These are phyloP conservation scores for Guadua angustifolia DNA, from an alignment of 176 grass and related monocot genomes.

Conservation along the genomic window DNA sequence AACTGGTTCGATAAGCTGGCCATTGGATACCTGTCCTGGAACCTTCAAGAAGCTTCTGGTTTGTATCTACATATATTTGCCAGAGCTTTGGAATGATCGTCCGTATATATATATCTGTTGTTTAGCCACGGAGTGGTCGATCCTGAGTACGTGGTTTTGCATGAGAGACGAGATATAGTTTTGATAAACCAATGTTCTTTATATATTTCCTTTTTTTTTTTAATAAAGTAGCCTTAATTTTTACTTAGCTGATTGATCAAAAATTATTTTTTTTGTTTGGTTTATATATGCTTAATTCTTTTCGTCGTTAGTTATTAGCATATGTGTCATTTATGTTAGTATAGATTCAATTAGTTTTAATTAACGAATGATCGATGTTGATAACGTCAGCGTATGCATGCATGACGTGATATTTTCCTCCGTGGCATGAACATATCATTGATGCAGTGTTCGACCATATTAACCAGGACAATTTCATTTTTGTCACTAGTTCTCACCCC, in stretches of 20 bases:
- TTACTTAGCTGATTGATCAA: background rate
- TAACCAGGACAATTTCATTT: background rate
- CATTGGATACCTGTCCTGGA: constrained; percentile 69
- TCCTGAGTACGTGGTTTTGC: background rate
- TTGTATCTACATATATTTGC: background rate
- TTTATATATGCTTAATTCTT: constrained; percentile 11
- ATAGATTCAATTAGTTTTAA: background rate
- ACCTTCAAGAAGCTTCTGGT: constrained; percentile 77
- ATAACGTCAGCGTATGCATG: background rate
- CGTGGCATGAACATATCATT: background rate
- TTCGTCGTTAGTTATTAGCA: background rate
- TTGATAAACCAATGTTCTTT: background rate
- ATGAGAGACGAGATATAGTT: background rate
- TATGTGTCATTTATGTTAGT: background rate
- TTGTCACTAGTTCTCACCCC: background rate
- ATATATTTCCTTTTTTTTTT: background rate
- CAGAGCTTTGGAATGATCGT: constrained; percentile 20
- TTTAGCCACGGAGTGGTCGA: background rate
- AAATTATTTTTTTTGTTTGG: background rate
- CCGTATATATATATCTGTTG: too few species aligned
- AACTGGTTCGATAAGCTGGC: constrained; percentile 86
- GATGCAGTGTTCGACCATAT: background rate
- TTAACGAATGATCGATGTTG: background rate
- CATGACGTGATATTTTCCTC: background rate
- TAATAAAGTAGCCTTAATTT: background rate